These are phyloP conservation scores for Lachancea fermentati DNA, from an alignment of 805 yeast species.

Conservation along the genomic window DNA sequence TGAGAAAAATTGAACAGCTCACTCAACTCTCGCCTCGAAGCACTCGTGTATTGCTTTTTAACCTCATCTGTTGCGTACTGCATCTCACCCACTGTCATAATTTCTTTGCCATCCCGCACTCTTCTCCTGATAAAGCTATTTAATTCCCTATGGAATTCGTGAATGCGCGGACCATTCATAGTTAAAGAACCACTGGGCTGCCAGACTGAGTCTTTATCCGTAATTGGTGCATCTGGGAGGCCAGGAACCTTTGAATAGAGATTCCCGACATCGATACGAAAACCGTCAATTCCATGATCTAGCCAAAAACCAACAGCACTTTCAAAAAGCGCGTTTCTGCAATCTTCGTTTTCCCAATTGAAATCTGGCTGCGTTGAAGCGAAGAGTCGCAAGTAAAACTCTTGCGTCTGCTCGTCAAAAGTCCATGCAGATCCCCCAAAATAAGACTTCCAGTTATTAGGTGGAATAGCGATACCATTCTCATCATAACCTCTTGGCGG, in stretches of 20 bases:
- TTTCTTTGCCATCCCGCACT: constrained; percentile 42
- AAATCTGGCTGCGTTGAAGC: constrained; percentile 54
- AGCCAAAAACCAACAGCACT: constrained; percentile 48
- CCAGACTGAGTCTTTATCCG: constrained; percentile 35
- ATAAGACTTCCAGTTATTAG: constrained; percentile 50
- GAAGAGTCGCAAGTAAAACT: constrained; percentile 50
- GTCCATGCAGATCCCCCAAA: constrained; percentile 54
- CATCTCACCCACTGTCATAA: constrained; percentile 54
- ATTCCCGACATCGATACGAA: constrained; percentile 52
- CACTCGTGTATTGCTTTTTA: constrained; percentile 38
- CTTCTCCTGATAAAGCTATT: constrained; percentile 22
- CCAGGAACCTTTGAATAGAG: constrained; percentile 44
- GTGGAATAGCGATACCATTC: constrained; percentile 47
- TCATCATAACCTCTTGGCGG: constrained; percentile 41
- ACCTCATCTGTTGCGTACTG: constrained; percentile 39
- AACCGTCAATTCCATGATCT: constrained; percentile 51
- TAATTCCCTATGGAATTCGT: constrained; percentile 52
- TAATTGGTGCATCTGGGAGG: constrained; percentile 45
- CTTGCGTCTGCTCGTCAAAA: constrained; percentile 47
- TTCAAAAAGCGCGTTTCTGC: constrained; percentile 36
- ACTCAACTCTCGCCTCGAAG: constrained; percentile 34
- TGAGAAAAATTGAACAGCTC: constrained; percentile 36
- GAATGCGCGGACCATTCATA: constrained; percentile 49
- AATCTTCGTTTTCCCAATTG: constrained; percentile 48
- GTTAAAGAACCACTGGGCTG: constrained; percentile 36